Base-by-base conservation (phyloP, 2,329 filamentous ascomycete species). In the Pseudogymnoascus sp. region DNA sequence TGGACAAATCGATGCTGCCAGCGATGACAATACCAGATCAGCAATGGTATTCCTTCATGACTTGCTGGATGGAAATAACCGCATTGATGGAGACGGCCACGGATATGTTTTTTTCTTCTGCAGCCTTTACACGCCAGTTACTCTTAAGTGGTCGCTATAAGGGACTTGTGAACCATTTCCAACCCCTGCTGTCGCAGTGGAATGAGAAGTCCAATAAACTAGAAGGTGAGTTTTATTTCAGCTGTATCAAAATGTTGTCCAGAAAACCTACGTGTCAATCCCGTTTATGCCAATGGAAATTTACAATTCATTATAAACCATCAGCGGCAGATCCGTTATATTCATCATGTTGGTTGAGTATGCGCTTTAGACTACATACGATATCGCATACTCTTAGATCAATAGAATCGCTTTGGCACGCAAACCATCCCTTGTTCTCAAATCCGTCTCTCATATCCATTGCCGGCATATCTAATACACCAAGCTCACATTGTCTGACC, bases 31-130 rank as follows among this genome's bases (percentile, higher is more conserved):
- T 47, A 31, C 71, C 76, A 0, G 76, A 76, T 8, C 77, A 79
- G 63, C 78, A 79, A 62, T 81, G 80, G 79, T 70, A 80, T 61
- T 76, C 74, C 0, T 80, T 82, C 65, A 81, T 82, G 78, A 77
- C 77, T 59, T 78, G 79, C 1, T 82, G 80, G 80, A 77, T 78
- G 64, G 77, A 78, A 61, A 68, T 79, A 3, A 79, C 77, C 4
- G 76, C 76, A 61, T 71, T 83, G 13, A 76, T 79, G 6, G 78
- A 80, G 60, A 81, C 81, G 1, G 78, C 81, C 8, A 80, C 79
- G 1, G 81, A 82, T 64, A 81, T 80, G 66, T 77, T 82, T 37
- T 83, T 82, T 66, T 79, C 80, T 16, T 77, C 75, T 44, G 70
- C 73, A 19, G 70, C 73, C 2, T 75, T 73, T 4, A 78, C 76